These are phyloP conservation scores for Dacryopinax primogenitus DNA, from an alignment of 768 basidiomycete genomes.

Conservation along the genomic window DNA sequence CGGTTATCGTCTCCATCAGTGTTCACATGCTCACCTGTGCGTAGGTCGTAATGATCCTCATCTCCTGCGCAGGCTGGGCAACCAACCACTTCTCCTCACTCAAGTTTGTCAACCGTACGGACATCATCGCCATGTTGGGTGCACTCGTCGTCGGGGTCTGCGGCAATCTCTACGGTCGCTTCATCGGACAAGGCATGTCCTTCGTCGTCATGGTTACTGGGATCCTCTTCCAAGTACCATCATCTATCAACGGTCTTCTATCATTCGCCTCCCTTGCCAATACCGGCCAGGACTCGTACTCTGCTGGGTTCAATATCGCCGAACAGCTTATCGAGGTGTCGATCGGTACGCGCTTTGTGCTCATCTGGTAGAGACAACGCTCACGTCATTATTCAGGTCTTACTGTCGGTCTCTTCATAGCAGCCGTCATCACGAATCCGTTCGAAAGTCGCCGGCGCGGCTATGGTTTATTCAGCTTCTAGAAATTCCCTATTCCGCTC, in stretches of 20 bases:
- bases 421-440: slow-evolving; percentile 53
- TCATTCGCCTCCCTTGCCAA: slow-evolving; percentile 41
- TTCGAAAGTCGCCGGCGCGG: slow-evolving; percentile 11
- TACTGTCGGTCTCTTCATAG: slow-evolving; percentile 67
- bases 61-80: slow-evolving; percentile 61
- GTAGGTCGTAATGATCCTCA: slow-evolving; percentile 41
- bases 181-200: slow-evolving; percentile 51
- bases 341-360: slow-evolving; percentile 32
- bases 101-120: slow-evolving; percentile 52
- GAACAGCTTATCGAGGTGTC: slow-evolving; percentile 64
- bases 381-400: slow-evolving; percentile 24
- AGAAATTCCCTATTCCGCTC: too few species aligned
- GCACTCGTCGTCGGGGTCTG: slow-evolving; percentile 72
- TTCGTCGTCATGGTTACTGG: slow-evolving; percentile 80
- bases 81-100: slow-evolving; percentile 56
- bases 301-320: slow-evolving; percentile 61
- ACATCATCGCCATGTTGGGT: slow-evolving; percentile 68
- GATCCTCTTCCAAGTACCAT: slow-evolving; percentile 74
- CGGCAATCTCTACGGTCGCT: slow-evolving; percentile 62
- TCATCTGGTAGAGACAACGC: not conserved
- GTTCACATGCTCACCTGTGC: not conserved
- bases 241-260: slow-evolving; percentile 63
- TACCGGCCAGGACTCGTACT: slow-evolving; percentile 35
- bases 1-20: not conserved
- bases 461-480: slow-evolving; percentile 13